These are phyloP conservation scores for Heliosperma pusillum DNA, from an alignment of 148 eudicot genomes.

Conservation along the genomic window DNA sequence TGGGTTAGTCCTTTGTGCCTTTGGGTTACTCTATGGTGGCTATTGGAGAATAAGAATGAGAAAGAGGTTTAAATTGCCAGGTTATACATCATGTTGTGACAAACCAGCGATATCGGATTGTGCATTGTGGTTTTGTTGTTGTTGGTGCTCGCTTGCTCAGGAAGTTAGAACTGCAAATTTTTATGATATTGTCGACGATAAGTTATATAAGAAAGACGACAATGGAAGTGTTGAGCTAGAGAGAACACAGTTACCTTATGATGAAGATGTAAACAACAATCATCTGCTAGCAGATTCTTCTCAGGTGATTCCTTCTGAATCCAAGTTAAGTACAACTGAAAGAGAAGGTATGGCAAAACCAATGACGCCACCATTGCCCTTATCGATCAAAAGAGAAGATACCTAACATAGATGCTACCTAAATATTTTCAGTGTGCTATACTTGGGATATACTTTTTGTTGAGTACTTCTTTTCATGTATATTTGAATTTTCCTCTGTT, in stretches of 20 bases:
- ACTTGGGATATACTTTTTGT: constrained; percentile 14
- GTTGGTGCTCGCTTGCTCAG: constrained; percentile 98
- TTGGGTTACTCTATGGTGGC: constrained; percentile 90
- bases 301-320: constrained; percentile 30
- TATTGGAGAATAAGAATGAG: constrained; percentile 98
- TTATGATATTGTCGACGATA: constrained; percentile 71
- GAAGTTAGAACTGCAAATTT: constrained; percentile 85
- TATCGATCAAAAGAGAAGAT: constrained; percentile 26
- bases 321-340: constrained; percentile 21
- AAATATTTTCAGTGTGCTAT: neutral
- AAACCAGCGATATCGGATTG: constrained; percentile 68
- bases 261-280: constrained; percentile 29
- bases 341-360: constrained; percentile 22
- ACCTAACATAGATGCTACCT: constrained; percentile 13
- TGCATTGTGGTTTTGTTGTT: constrained; percentile 80
- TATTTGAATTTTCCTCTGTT: neutral
- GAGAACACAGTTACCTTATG: constrained; percentile 40
- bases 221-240: constrained; percentile 33
- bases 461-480: neutral
- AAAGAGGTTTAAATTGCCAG: constrained; percentile 77
- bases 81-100: constrained; percentile 56
- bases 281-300: constrained; percentile 51
- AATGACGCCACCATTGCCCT: constrained; percentile 34
- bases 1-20: constrained; percentile 66
- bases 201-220: constrained; percentile 40